Conservation (phyloP, 768 basidiomycete genomes). For the Tricholoma saponaceum region DNA sequence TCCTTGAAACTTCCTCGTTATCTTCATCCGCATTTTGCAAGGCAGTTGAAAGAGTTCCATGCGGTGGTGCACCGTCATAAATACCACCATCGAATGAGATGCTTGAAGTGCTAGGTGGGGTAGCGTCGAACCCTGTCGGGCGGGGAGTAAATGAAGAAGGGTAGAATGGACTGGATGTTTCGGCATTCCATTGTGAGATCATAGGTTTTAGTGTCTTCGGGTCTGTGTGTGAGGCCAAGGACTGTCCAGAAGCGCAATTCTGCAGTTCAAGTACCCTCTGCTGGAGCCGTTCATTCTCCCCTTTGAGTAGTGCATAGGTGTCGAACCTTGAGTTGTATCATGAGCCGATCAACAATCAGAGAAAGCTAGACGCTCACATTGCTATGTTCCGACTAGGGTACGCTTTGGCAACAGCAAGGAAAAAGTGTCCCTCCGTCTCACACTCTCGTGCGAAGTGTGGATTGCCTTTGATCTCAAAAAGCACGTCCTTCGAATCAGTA, state of each 20-base stretch:
- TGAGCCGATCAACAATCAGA: not conserved
- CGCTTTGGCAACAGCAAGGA: constrained; percentile 74
- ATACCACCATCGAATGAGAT: constrained; percentile 5
- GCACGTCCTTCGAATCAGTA: constrained; percentile 37
- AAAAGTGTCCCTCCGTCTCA: constrained; percentile 45
- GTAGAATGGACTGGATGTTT: constrained; percentile 8
- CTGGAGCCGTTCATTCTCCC: constrained; percentile 80
- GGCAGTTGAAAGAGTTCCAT: not conserved
- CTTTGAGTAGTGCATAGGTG: constrained; percentile 77
- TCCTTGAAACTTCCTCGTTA: constrained; percentile 48
- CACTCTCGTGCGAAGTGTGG: constrained; percentile 44
- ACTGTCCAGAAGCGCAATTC: constrained; percentile 12
- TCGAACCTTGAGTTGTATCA: constrained; percentile 49
- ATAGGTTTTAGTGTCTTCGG: not conserved
- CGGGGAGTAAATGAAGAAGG: constrained; percentile 4
- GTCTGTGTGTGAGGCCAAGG: not conserved
- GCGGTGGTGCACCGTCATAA: not conserved
- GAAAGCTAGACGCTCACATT: constrained; percentile 39
- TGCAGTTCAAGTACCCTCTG: constrained; percentile 48
- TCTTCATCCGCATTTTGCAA: constrained; percentile 34
- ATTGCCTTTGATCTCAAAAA: constrained; percentile 71
- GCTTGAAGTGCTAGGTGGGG: not conserved
- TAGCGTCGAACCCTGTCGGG: constrained; percentile 7
- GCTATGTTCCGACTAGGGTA: constrained; percentile 72
- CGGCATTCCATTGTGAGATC: not conserved